Evolutionary conservation across 202 grass and related monocot genomes (phyloP), one percentile per base, ranked within the genome.

Genomic region (Carex arenaria): DNA sequence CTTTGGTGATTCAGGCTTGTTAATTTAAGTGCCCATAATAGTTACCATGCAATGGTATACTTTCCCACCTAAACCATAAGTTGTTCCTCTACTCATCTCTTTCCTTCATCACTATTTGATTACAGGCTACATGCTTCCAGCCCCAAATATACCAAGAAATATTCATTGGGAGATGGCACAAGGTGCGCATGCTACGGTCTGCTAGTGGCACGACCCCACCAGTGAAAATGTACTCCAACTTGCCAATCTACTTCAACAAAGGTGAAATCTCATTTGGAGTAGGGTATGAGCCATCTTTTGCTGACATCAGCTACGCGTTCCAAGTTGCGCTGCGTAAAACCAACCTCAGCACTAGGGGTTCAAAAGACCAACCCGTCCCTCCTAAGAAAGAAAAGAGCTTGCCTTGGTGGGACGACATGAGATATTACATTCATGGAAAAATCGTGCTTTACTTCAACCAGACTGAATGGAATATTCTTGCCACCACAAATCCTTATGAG

Each of bases 221-320:
- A 68, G 91, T 95, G 76, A 99, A 99, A 92, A 86, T 95, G 85
- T 99, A 99, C 91, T 92, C 88, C 56, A 91, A 93, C 87, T 86
- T 99, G 72, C 96, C 96, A 81, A 89, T 99, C 80, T 88, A 90
- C 87, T 99, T 99, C 79, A 88, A 95, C 55, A 99, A 88, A 82
- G 96, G 96, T 18, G 96, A 99, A 62, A 87, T 99, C 77, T 99
- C 96, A 85, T 99, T 95, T 89, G 96, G 96, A 80, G 96, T 99
- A 85, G 96, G 96, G 83, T 93, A 99, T 82, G 96, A 99, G 28
- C 93, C 96, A 79, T 89, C 91, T 86, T 94, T 99, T 84, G 93
- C 96, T 66, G 96, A 99, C 88, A 89, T 99, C 91, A 99, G 93
- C 78, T 99, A 99, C 82, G 93, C 89, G 59, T 99, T 99, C 87